phyloP scores from a whole-genome alignment of 1,139 yeast genomes.

The Entelexis paramagnoliae region DNA sequence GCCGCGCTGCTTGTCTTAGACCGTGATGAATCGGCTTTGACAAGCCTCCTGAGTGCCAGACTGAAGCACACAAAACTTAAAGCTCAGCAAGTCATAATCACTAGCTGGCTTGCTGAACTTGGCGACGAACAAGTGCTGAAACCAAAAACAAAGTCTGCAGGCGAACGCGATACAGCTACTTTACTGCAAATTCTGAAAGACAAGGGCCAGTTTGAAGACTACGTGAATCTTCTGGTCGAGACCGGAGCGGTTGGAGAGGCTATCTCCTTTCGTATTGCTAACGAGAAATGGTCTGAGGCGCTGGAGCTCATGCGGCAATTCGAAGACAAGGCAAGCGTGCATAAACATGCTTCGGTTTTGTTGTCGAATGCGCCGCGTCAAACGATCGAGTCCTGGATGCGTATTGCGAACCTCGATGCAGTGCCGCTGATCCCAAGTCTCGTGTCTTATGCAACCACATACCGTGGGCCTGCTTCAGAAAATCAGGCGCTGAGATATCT shows the following conservation, averaged over 20 bases:
- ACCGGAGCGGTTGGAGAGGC: conserved; percentile 62
- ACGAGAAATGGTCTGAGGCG: conserved; percentile 65
- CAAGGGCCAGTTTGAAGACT: conserved; percentile 53
- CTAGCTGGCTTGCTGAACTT: conserved; percentile 75
- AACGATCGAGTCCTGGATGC: conserved; percentile 74
- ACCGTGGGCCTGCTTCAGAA: conserved; percentile 30
- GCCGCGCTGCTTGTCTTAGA: conserved; percentile 43
- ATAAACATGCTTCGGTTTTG: conserved; percentile 57
- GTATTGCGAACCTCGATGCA: conserved; percentile 43
- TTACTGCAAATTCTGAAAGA: conserved; percentile 62
- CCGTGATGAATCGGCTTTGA: conserved; percentile 37
- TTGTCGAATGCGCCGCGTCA: conserved; percentile 57
- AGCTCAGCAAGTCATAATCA: conserved; percentile 53
- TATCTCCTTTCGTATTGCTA: conserved; percentile 54
- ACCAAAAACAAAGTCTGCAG: background rate
- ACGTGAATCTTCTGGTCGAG: conserved; percentile 57
- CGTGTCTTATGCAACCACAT: conserved; percentile 50
- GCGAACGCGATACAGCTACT: conserved; percentile 44
- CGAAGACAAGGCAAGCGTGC: conserved; percentile 40
- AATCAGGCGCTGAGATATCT: conserved; percentile 63
- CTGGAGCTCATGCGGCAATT: conserved; percentile 48
- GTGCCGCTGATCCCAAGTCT: conserved; percentile 65
- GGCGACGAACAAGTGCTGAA: conserved; percentile 33
- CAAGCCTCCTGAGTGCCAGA: conserved; percentile 49
- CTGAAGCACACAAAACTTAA: conserved; percentile 36